Conservation (phyloP, 495 filamentous ascomycete genomes). For the Penicillium paxilli region DNA sequence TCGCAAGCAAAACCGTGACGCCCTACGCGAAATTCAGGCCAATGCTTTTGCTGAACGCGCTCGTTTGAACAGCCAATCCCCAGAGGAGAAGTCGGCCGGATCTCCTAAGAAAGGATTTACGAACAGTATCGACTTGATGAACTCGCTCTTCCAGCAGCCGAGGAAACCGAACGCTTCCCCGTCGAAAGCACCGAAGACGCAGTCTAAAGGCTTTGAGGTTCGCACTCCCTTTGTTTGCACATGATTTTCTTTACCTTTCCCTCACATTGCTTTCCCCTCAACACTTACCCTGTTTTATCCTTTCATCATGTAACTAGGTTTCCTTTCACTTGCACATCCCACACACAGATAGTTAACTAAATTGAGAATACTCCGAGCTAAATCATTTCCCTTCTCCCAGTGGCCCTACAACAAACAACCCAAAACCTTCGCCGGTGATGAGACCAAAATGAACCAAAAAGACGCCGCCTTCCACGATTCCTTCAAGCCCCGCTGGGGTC, state of each 20-base stretch:
- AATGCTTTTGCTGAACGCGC: slow-evolving; percentile 47
- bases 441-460: slow-evolving; percentile 53
- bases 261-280: neutral
- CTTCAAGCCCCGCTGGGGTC: slow-evolving; percentile 78
- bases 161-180: slow-evolving; percentile 38
- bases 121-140: slow-evolving; percentile 88
- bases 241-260: slow-evolving; percentile 9
- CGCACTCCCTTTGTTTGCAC: slow-evolving; percentile 51
- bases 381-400: slow-evolving; percentile 56
- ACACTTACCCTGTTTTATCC: slow-evolving; percentile 9
- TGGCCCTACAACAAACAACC: slow-evolving; percentile 81
- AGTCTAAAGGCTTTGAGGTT: slow-evolving; percentile 70
- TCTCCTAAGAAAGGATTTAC: slow-evolving; percentile 60
- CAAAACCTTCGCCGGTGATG: slow-evolving; percentile 60
- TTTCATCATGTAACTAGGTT: slow-evolving; percentile 23
- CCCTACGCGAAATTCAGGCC: slow-evolving; percentile 59
- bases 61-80: slow-evolving; percentile 33
- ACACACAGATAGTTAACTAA: slow-evolving; percentile 29
- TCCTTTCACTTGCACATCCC: slow-evolving; percentile 1
- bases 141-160: slow-evolving; percentile 72
- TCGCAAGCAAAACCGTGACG: slow-evolving; percentile 77
- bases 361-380: slow-evolving; percentile 31
- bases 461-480: slow-evolving; percentile 63
- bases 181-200: slow-evolving; percentile 42
- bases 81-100: slow-evolving; percentile 27